Evolutionary conservation across 2,329 filamentous ascomycete genomes (phyloP), one percentile per base, ranked within the genome.

Genomic region (Alternaria postmessia): DNA sequence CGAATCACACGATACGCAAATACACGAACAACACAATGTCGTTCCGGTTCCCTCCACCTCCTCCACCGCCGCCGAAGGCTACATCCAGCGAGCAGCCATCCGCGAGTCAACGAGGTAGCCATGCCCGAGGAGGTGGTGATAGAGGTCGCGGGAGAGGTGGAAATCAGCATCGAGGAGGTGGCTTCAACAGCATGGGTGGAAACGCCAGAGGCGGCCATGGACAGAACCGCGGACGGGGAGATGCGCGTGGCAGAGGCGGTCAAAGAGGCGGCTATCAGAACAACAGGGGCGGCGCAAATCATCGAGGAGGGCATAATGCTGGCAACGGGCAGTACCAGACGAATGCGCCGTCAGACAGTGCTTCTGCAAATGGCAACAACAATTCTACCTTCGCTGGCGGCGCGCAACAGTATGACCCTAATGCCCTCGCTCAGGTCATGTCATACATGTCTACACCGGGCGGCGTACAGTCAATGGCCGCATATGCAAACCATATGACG

Each of bases 21-120:
- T 3, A 8, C 6, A n/a, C 24, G 4, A 8, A 16, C 36, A 6
- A 2, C 18, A 52, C 28, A 2, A 77, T 76, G 73, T 67, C 69
- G 68, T 71, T 78, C 67, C 79, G 76, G 18, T 84, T 83, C 52
- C 82, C 82, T n/a, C 82, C 81, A 42, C 82, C 82, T 32, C 82
- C 82, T 39, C 82, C 82, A 18, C 77, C 77, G 58, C 72, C 76
- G 42, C 72, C 73, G 42, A 78, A 73, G 67, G 71, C 75, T 46
- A 47, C 70, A n/a, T 62, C 72, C 5, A 71, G 67, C 63, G 73
- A 67, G 57, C 66, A 67, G 18, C 48, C 65, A 34, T 71, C 71
- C 53, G 51, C 66, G 36, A 74, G 69, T 51, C 76, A 77, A 59
- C 69, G 76, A 62, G 76, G 74, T 16, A 64, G 69, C 14, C 18